These are phyloP conservation scores for Fusarium avenaceum DNA, from an alignment of 2,329 filamentous ascomycete species.

Conservation along the genomic window DNA sequence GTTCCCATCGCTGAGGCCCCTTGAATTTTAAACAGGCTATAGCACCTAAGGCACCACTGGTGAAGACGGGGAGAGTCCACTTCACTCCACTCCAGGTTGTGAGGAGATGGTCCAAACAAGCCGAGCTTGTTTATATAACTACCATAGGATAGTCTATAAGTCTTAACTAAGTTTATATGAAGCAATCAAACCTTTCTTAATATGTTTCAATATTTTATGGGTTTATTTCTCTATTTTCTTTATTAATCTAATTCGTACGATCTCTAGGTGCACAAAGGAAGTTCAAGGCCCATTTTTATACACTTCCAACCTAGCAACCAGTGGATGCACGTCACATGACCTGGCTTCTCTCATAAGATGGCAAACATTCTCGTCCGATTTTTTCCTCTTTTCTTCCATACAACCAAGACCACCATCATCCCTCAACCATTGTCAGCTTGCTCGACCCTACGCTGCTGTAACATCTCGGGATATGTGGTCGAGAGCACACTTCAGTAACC, in stretches of 20 bases:
- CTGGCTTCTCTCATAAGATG: conserved; percentile 32
- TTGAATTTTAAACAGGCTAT: background rate
- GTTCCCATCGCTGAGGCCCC: no score
- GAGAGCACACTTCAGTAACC: conserved; percentile 67
- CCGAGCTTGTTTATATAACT: no score
- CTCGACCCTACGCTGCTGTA: conserved; percentile 58
- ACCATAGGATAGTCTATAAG: no score
- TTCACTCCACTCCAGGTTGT: background rate
- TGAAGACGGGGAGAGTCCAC: background rate
- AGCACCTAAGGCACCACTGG: conserved; percentile 21
- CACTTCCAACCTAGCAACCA: no score
- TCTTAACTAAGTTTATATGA: no score
- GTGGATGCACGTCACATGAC: conserved; percentile 45
- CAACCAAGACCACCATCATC: conserved; percentile 60
- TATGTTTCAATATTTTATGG: no score
- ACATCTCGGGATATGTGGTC: conserved; percentile 67
- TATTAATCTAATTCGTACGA: no score
- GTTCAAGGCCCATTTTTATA: no score
- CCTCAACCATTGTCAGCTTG: conserved; percentile 58
- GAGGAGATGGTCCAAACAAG: no score
- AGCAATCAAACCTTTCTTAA: no score
- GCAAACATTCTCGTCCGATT: conserved; percentile 25
- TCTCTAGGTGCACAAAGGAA: no score
- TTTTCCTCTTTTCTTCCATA: conserved; percentile 52
- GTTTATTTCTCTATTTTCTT: no score